A percentile compares a stretch with the other conserved stretches of the same genome.
Evolutionary conservation across 2,329 filamentous ascomycete genomes (phyloP).

Genomic region (Macrophomina tecta): DNA sequence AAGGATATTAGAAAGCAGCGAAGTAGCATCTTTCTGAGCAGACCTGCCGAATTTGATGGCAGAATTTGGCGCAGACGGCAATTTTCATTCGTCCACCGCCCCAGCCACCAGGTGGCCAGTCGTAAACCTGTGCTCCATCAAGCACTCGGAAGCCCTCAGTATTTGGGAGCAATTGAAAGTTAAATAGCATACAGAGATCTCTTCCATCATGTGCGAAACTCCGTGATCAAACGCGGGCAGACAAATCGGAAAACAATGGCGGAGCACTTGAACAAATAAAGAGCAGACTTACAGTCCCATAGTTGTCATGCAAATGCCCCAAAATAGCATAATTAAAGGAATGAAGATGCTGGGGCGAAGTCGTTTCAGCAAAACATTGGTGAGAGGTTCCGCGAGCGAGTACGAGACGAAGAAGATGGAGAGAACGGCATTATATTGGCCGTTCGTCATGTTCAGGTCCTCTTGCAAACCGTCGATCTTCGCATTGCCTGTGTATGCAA

Average conservation of each 20-base stretch:
- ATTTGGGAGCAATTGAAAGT: too few relatives aligned
- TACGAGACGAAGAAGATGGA: slow-evolving; percentile 91
- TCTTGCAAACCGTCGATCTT: slow-evolving; percentile 63
- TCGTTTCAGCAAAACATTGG: slow-evolving; percentile 80
- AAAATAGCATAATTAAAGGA: slow-evolving; percentile 76
- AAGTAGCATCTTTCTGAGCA: too few relatives aligned
- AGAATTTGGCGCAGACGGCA: too few relatives aligned
- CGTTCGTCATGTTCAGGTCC: slow-evolving; percentile 67
- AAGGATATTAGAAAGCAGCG: too few relatives aligned
- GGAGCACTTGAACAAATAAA: background rate
- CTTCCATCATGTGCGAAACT: background rate
- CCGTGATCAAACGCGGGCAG: background rate
- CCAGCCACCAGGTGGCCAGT: too few relatives aligned
- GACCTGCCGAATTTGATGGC: too few relatives aligned
- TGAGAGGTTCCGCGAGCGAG: slow-evolving; percentile 76
- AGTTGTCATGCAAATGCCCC: slow-evolving; percentile 72
- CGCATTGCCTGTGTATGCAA: slow-evolving; percentile 64
- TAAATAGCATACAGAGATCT: too few relatives aligned
- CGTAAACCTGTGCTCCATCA: too few relatives aligned
- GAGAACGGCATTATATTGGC: slow-evolving; percentile 75
- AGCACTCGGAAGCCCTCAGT: too few relatives aligned
- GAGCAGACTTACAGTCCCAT: slow-evolving; percentile 66
- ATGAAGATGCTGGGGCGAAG: slow-evolving; percentile 80
- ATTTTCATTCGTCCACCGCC: too few relatives aligned
- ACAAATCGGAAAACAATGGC: too few relatives aligned